A percentile compares a stretch with the other conserved stretches of the same genome.
Evolutionary conservation across 2,329 filamentous ascomycete species (phyloP).

Genomic region (Ascochyta fabae): DNA sequence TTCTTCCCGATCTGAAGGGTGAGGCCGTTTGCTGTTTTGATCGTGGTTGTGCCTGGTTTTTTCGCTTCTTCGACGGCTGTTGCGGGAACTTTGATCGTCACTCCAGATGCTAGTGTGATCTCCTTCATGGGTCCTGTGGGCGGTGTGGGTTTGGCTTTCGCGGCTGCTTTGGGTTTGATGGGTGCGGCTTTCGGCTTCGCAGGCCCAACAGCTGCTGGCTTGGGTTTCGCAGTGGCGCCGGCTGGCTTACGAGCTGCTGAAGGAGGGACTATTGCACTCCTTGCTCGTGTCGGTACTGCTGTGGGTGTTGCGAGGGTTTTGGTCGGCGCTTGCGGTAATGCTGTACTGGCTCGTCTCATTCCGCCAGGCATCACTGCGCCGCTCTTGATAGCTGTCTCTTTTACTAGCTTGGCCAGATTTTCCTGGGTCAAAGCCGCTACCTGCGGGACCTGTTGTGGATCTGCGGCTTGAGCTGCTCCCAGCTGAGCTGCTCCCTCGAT

Average conservation of each 20-base stretch:
- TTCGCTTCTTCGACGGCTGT: conserved; percentile 40
- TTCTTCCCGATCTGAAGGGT: conserved; percentile 41
- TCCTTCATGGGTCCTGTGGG: conserved; percentile 36
- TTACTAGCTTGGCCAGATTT: conserved; percentile 47
- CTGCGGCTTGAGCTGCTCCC: conserved; percentile 40
- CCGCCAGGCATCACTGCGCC: conserved; percentile 43
- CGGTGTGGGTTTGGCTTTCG: conserved; percentile 23
- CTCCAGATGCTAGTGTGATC: conserved; percentile 38
- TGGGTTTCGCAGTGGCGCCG: conserved; percentile 7
- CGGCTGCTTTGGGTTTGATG: conserved; percentile 12
- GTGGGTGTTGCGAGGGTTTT: conserved; percentile 30
- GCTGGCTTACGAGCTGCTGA: conserved; percentile 24
- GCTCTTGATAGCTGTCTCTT: conserved; percentile 47
- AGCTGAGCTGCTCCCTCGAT: conserved; percentile 45
- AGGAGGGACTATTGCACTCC: conserved; percentile 32
- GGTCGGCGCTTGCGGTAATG: conserved; percentile 33
- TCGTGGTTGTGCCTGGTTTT: conserved; percentile 32
- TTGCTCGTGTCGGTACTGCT: conserved; percentile 28
- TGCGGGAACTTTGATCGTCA: conserved; percentile 44
- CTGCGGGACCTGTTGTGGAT: conserved; percentile 32
- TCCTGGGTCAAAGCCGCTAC: conserved; percentile 46
- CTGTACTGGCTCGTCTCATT: conserved; percentile 38
- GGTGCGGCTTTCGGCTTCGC: conserved; percentile 11
- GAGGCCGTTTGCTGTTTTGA: conserved; percentile 40
- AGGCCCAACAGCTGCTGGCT: conserved; percentile 19